A percentile compares a stretch with the other conserved stretches of the same genome.
These are phyloP conservation scores for Geotrichum candidum DNA, from an alignment of 1,139 yeast genomes.

Conservation along the genomic window DNA sequence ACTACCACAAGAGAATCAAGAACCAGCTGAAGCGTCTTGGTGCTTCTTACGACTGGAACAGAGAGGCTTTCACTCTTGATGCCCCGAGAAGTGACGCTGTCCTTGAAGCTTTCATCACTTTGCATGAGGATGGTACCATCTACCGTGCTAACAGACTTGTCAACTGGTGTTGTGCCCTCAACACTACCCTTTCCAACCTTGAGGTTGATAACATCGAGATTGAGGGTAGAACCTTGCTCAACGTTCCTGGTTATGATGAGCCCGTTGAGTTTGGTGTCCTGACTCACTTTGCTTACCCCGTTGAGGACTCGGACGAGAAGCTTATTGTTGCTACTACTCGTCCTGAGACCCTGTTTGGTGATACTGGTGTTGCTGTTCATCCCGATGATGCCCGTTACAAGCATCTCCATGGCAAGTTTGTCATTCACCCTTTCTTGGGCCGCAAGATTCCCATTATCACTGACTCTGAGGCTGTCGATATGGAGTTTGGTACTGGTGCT, in stretches of 20 bases:
- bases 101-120: slow-evolving; percentile 79
- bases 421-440: slow-evolving; percentile 82
- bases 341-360: slow-evolving; percentile 98
- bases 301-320: slow-evolving; percentile 83
- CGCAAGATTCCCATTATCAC: slow-evolving; percentile 81
- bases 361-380: slow-evolving; percentile 95
- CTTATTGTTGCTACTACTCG: slow-evolving; percentile 94
- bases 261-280: slow-evolving; percentile 94
- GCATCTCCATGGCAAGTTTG: slow-evolving; percentile 91
- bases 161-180: slow-evolving; percentile 92
- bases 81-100: slow-evolving; percentile 77
- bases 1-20: slow-evolving; percentile 80
- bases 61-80: slow-evolving; percentile 89
- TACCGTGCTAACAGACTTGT: slow-evolving; percentile 91
- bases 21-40: slow-evolving; percentile 81
- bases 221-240: slow-evolving; percentile 70
- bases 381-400: slow-evolving; percentile 89
- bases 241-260: slow-evolving; percentile 86
- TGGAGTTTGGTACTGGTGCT: slow-evolving; percentile 99
- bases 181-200: slow-evolving; percentile 91
- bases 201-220: slow-evolving; percentile 92
- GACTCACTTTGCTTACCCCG: slow-evolving; percentile 87
- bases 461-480: slow-evolving; percentile 91
- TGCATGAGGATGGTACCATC: slow-evolving; percentile 92
- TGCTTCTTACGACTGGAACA: slow-evolving; percentile 93